Base-by-base conservation (phyloP, 176 grass and related monocot genomes). In the Puya raimondii region DNA sequence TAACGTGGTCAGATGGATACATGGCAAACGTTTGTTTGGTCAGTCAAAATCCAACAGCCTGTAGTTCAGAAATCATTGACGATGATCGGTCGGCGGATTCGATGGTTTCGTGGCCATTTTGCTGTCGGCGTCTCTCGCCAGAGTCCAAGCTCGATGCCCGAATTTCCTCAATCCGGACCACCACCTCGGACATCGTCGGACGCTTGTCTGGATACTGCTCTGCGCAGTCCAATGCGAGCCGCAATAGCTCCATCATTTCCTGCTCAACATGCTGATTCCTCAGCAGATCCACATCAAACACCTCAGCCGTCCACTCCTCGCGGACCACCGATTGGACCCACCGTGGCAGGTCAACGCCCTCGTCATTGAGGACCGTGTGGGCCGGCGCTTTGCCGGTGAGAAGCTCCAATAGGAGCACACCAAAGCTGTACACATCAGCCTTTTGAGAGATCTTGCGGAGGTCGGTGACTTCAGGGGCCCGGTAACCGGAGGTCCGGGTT, bases 381-480 rank as follows among this genome's bases (percentile, higher is more conserved):
- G 76, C 67, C 0, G 92, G 86, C 6, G 83, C 63, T 21, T 68
- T 84, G 4, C 92, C 92, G 0, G 88, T 96, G 33, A 96, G 74
- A 57, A 89, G 23, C 73, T 96, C 92, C 0, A 91, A 72, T 0
- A 96, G 75, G 63, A 96, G 79, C 53, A 96, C 86, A 21, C 88
- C 92, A 33, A 91, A 96, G 79, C 79, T 74, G 83, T 91, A 96
- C 66, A 91, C 77, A 67, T 96, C 92, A 2, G 86, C 73, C 73
- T 85, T 85, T 57, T n/a, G 83, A 6, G 92, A 80, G 18, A 81
- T 26, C 48, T 12, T 54, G 63, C 74, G 76, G 13, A 63, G 16
- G 72, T 88, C 85, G 16, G 13, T 51, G 13, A 85, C 51, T 75
- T 91, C 89, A 27, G 85, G 89, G 0, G 89, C 85, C 33, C 85